phyloP scores from a whole-genome alignment of 345 rosid species.

The Populus deltoides region DNA sequence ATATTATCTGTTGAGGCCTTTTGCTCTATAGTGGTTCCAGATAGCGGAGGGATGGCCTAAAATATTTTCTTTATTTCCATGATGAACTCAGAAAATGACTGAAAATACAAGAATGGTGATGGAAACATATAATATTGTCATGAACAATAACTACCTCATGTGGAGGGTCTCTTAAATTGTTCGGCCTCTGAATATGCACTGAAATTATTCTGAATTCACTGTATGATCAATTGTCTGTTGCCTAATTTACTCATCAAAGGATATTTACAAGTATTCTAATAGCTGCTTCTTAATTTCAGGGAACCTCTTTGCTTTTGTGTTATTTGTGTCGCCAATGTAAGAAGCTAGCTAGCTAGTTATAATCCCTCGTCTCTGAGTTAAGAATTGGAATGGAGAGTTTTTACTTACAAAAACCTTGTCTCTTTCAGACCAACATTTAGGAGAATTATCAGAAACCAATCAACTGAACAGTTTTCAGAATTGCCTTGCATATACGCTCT shows the following conservation, averaged over 20 bases:
- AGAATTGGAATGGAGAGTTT: not conserved
- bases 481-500: constrained; percentile 48
- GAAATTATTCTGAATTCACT: not conserved
- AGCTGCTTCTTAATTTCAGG: constrained; percentile 31
- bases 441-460: constrained; percentile 46
- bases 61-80: not conserved
- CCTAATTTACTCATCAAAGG: not conserved
- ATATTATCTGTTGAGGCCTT: not conserved
- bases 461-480: constrained; percentile 55
- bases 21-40: not conserved
- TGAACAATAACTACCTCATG: not conserved
- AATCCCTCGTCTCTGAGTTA: not conserved
- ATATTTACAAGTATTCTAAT: not conserved
- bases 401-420: not conserved
- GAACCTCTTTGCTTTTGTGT: constrained; percentile 42
- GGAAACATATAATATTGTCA: not conserved
- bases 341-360: constrained; percentile 11
- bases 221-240: not conserved
- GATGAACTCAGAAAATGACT: not conserved
- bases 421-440: constrained; percentile 48
- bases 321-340: constrained; percentile 57
- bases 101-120: not conserved
- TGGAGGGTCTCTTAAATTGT: not conserved
- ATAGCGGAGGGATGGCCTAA: not conserved
- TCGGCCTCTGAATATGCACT: not conserved